A percentile compares a stretch with the other conserved stretches of the same genome.
Evolutionary conservation across 2,329 filamentous ascomycete species (phyloP).

Genomic region (Sporothrix curviconia): DNA sequence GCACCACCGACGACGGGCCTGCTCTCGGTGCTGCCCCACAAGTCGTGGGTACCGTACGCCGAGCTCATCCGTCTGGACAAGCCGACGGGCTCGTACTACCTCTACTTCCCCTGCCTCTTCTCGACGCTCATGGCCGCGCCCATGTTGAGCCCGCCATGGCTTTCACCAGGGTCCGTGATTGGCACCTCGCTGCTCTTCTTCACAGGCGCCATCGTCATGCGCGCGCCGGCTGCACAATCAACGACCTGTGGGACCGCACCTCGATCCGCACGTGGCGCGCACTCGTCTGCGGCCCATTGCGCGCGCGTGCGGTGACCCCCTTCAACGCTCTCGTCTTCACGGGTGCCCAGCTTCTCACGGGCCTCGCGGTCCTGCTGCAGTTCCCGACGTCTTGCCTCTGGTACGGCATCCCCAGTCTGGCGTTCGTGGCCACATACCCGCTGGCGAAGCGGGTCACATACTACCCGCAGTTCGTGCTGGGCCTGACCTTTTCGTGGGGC

Average conservation of each 20-base stretch:
- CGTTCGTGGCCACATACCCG: constrained; percentile 70
- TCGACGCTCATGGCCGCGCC: constrained; percentile 75
- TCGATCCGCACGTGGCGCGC: constrained; percentile 72
- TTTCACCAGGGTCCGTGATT: constrained; percentile 52
- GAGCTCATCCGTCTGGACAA: constrained; percentile 78
- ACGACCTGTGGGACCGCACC: constrained; percentile 82
- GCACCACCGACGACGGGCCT: constrained; percentile 64
- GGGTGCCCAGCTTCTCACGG: constrained; percentile 64
- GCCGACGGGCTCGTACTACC: constrained; percentile 73
- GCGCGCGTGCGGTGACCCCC: constrained; percentile 66
- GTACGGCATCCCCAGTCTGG: constrained; percentile 69
- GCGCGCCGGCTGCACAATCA: constrained; percentile 81
- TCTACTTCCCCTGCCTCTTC: constrained; percentile 81
- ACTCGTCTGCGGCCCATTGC: constrained; percentile 76
- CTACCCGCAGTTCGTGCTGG: constrained; percentile 79
- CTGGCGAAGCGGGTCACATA: constrained; percentile 80
- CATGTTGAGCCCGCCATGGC: constrained; percentile 52
- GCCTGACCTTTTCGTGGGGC: constrained; percentile 83
- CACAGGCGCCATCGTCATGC: constrained; percentile 74
- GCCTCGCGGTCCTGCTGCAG: constrained; percentile 67
- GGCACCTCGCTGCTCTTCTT: constrained; percentile 65
- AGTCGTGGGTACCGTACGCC: constrained; percentile 69
- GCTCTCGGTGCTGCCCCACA: constrained; percentile 61
- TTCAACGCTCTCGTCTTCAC: constrained; percentile 68
- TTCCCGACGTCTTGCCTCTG: constrained; percentile 68